A percentile compares a stretch with the other conserved stretches of the same genome.
These are phyloP conservation scores for Solanum tarijense DNA, from an alignment of 257 asterid genomes.

Conservation along the genomic window DNA sequence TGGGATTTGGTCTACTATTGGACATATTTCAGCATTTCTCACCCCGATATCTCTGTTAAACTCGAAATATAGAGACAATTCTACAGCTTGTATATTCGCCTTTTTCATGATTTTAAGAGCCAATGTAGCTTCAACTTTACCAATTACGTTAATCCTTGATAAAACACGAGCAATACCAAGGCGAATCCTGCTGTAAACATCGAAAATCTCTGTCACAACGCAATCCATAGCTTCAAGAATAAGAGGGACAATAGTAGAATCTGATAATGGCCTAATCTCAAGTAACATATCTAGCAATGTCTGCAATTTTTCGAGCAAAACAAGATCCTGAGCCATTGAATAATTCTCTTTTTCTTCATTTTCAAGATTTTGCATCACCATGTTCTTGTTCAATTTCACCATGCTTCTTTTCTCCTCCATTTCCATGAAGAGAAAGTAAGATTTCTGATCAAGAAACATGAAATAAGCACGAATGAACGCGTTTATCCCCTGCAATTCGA, in stretches of 20 bases:
- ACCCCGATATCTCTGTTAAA: slow-evolving; percentile 49
- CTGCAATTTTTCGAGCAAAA: slow-evolving; percentile 38
- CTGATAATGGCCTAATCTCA: slow-evolving; percentile 39
- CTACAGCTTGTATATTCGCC: slow-evolving; percentile 48
- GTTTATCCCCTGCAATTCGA: slow-evolving; percentile 35
- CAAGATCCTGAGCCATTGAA: slow-evolving; percentile 32
- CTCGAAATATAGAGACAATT: slow-evolving; percentile 40
- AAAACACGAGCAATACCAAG: slow-evolving; percentile 48
- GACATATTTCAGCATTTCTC: slow-evolving; percentile 33
- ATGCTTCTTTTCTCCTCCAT: slow-evolving; percentile 15
- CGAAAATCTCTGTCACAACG: slow-evolving; percentile 46
- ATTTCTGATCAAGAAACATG: slow-evolving; percentile 62
- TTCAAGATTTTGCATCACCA: neutral
- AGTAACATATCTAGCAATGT: slow-evolving; percentile 44
- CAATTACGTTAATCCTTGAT: slow-evolving; percentile 34
- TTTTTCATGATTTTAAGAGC: slow-evolving; percentile 46
- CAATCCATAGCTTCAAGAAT: slow-evolving; percentile 60
- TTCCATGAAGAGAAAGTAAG: slow-evolving; percentile 20
- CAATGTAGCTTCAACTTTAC: slow-evolving; percentile 34
- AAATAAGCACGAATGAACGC: slow-evolving; percentile 53
- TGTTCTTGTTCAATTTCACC: neutral
- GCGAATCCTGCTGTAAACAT: slow-evolving; percentile 48
- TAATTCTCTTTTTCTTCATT: neutral
- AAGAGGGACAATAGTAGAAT: slow-evolving; percentile 32
- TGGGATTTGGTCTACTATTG: slow-evolving; percentile 39